These are phyloP conservation scores for Oenanthe sinensis DNA, from an alignment of 129 eudicot species.

Conservation along the genomic window DNA sequence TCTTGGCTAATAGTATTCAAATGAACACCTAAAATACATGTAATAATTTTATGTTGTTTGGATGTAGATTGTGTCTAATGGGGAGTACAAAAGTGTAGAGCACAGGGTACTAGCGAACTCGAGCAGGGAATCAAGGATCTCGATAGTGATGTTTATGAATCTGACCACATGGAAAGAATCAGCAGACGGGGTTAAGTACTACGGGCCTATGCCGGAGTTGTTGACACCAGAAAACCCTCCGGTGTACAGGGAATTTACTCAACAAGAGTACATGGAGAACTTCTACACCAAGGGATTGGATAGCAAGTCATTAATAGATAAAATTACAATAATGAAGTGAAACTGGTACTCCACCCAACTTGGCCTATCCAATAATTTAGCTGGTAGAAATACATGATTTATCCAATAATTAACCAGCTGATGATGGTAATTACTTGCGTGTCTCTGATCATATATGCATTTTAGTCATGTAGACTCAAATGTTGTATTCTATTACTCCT, in stretches of 20 bases:
- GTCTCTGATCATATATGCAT: not conserved
- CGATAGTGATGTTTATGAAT: constrained; percentile 14
- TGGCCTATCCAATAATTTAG: not conserved
- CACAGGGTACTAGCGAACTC: constrained; percentile 22
- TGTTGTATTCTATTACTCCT: not conserved
- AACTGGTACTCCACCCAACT: not conserved
- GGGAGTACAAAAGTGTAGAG: constrained; percentile 16
- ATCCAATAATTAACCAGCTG: not conserved
- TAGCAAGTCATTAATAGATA: constrained; percentile 11
- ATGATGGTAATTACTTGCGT: not conserved
- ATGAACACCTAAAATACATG: no score
- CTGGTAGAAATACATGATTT: not conserved
- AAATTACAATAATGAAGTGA: not conserved
- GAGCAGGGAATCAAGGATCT: constrained; percentile 6
- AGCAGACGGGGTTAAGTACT: not conserved
- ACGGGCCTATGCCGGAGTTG: constrained; percentile 24
- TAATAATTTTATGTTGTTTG: not conserved
- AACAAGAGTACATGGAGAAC: constrained; percentile 9
- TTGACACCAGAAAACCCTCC: constrained; percentile 12
- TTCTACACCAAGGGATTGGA: constrained; percentile 17
- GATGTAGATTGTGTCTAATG: constrained; percentile 10
- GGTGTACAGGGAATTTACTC: constrained; percentile 16
- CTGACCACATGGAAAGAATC: constrained; percentile 9
- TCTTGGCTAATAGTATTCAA: no score
- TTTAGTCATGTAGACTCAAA: no score